phyloP scores from a whole-genome alignment of 1,139 yeast species.

The Candida tropicalis region DNA sequence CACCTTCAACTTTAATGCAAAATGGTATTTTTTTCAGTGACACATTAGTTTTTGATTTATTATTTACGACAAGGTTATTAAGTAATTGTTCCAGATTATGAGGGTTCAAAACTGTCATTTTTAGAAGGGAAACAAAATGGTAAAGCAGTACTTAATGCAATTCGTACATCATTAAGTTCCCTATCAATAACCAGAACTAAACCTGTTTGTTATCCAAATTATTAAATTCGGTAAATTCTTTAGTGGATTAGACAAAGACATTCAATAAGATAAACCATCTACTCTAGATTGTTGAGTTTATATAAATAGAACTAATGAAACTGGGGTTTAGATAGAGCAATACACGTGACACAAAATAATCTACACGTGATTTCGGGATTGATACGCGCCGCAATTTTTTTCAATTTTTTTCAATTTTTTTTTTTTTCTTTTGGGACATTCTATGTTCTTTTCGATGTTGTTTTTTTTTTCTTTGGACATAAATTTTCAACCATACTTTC shows the following conservation, averaged over 20 bases:
- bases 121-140: slow-evolving; percentile 36
- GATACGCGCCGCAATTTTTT: no score
- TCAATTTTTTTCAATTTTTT: no score
- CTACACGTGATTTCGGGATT: background rate
- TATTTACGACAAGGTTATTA: slow-evolving; percentile 35
- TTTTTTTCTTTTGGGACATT: background rate
- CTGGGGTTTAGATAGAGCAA: background rate
- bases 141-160: slow-evolving; percentile 31
- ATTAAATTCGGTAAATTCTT: background rate
- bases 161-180: slow-evolving; percentile 31
- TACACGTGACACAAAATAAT: no score
- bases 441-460: background rate
- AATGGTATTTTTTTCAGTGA: slow-evolving; percentile 13
- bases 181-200: slow-evolving; percentile 30
- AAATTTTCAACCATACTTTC: background rate
- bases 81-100: slow-evolving; percentile 38
- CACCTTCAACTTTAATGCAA: slow-evolving; percentile 19
- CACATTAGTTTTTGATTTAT: slow-evolving; percentile 21
- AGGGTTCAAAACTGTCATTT: slow-evolving; percentile 32
- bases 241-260: background rate
- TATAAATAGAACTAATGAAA: background rate
- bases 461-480: background rate
- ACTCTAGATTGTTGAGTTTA: background rate
- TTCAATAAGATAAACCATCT: background rate
- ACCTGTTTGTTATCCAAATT: no score